Evolutionary conservation across 352 stramenopile genomes (phyloP), one percentile per base, ranked within the genome.

Genomic region (Pythium oligandrum): DNA sequence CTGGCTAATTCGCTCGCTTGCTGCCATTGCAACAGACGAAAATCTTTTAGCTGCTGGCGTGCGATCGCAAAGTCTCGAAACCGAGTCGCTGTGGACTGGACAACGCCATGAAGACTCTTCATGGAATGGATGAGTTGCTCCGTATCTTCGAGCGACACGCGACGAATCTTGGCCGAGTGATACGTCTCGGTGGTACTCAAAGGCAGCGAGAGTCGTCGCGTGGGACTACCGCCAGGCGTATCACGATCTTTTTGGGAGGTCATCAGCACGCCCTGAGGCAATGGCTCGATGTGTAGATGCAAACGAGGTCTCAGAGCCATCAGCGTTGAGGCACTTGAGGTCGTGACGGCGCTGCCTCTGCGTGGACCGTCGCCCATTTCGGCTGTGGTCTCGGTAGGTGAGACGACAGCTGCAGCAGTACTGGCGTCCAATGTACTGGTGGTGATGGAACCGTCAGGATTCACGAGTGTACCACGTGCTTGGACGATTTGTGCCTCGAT

Each of bases 21-120:
- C 7, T 76, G 59, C 78, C 78, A 89, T 17, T 89, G 73, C 35
- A 76, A 57, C 7, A 64, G 48, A 0, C 66, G 58, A 3, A 89
- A 51, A 33, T 74, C 63, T 2, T 50, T 43, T 33, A 85, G 30
- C 38, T 73, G 68, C 40, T 58, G 51, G 6, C 68, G 65, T 3
- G 62, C 61, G 2, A 46, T 38, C n/a, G 44, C 49, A 33, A 82
- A 87, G n/a, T 71, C 61, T 31, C 58, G 44, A 9, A 72, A 50
- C 4, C 70, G 78, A 30, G 45, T 34, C 1, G 65, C 57, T 4
- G 66, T 73, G 30, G 30, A 39, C 12, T 70, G 55, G 12, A 84
- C 64, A 5, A 70, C 53, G 4, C 50, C 37, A 35, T 81, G 66
- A 4, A 84, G 57, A 6, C 38, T 53, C 6, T 66, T 44, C n/a